Conservation (phyloP, 2,329 filamentous ascomycete genomes). For the Diplodia sapinea region DNA sequence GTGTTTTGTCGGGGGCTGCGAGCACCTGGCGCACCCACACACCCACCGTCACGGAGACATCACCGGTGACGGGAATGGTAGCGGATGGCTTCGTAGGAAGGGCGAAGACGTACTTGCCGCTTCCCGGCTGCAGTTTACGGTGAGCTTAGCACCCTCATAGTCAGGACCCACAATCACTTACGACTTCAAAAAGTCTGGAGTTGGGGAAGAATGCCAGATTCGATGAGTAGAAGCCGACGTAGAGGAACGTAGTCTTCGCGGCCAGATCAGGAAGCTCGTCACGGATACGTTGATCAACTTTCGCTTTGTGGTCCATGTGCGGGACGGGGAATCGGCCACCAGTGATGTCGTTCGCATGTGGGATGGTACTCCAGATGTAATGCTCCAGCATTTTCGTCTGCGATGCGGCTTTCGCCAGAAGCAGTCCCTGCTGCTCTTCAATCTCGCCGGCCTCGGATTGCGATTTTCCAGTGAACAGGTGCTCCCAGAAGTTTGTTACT, state of each 20-base stretch:
- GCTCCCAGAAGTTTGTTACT: slow-evolving; percentile 36
- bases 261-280: slow-evolving; percentile 40
- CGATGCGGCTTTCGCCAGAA: slow-evolving; percentile 52
- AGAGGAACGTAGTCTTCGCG: slow-evolving; percentile 40
- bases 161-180: slow-evolving; percentile 25
- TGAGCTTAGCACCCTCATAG: neutral
- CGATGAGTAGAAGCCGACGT: slow-evolving; percentile 41
- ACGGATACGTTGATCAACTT: slow-evolving; percentile 51
- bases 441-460: slow-evolving; percentile 45
- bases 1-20: slow-evolving; percentile 34
- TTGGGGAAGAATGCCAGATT: slow-evolving; percentile 42
- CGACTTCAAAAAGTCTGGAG: slow-evolving; percentile 38
- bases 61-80: slow-evolving; percentile 39
- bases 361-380: slow-evolving; percentile 56
- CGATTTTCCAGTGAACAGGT: slow-evolving; percentile 38
- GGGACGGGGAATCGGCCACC: slow-evolving; percentile 45
- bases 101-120: slow-evolving; percentile 38
- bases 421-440: slow-evolving; percentile 51
- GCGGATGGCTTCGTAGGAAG: slow-evolving; percentile 39
- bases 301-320: slow-evolving; percentile 54
- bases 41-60: slow-evolving; percentile 40
- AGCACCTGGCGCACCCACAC: slow-evolving; percentile 42
- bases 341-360: slow-evolving; percentile 43
- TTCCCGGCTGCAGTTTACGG: slow-evolving; percentile 17
- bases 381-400: slow-evolving; percentile 48